These are phyloP conservation scores for Primulina huaijiensis DNA, from an alignment of 257 asterid genomes.

Conservation along the genomic window DNA sequence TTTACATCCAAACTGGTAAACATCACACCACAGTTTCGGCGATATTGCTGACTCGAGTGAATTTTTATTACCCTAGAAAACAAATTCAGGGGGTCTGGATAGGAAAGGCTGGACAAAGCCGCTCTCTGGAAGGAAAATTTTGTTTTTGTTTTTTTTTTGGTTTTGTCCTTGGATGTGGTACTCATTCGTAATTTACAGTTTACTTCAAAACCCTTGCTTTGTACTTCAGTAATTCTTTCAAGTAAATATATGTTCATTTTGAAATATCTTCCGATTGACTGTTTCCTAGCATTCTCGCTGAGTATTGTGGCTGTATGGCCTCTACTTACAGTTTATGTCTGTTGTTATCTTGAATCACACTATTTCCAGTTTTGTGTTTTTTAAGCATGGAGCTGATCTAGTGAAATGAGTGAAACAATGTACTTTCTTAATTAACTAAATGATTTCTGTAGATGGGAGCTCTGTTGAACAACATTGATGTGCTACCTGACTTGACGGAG, in stretches of 20 bases:
- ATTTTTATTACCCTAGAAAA: background rate
- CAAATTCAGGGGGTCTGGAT: background rate
- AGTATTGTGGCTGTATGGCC: background rate
- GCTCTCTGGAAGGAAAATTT: background rate
- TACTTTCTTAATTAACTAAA: background rate
- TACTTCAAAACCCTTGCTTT: background rate
- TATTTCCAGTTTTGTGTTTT: too few relatives aligned
- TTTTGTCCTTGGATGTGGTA: background rate
- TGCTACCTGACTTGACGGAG: slow-evolving; percentile 31
- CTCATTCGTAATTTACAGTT: background rate
- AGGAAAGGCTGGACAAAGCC: background rate
- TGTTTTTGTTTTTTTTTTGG: too few relatives aligned
- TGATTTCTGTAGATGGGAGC: slow-evolving; percentile 49
- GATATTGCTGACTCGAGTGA: background rate
- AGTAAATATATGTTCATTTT: background rate
- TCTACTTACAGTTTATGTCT: background rate
- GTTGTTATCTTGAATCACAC: background rate
- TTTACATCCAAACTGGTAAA: background rate
- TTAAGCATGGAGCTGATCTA: background rate
- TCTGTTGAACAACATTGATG: slow-evolving; percentile 35
- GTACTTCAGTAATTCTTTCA: background rate
- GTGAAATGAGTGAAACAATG: background rate
- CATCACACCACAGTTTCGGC: background rate
- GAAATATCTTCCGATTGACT: background rate
- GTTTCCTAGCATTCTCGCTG: background rate